Conservation (phyloP, 306 rosid genomes). For the Clitoria ternatea region DNA sequence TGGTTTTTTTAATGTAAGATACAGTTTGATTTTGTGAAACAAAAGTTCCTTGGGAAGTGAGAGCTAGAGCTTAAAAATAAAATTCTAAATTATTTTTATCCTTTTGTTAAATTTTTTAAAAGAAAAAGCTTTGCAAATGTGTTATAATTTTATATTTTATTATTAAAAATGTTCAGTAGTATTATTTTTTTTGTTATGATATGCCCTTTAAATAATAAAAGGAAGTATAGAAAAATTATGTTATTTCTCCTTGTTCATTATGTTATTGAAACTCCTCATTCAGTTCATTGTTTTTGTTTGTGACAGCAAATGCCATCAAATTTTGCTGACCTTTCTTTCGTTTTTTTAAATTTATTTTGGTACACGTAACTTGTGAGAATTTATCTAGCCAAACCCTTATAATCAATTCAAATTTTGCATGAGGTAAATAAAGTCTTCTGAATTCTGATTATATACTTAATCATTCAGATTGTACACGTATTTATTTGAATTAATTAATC, state of each 20-base stretch:
- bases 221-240: no score
- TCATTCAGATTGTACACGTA: neutral
- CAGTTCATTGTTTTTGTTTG: neutral
- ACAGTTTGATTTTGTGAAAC: neutral
- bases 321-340: neutral
- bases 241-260: neutral
- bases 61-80: no score
- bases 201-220: neutral
- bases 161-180: no score
- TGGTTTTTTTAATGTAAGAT: neutral
- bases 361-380: neutral
- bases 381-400: neutral
- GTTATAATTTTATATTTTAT: neutral
- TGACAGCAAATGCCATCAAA: slow-evolving; percentile 1
- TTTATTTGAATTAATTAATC: neutral
- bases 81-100: neutral
- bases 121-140: neutral
- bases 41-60: no score
- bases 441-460: neutral
- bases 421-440: neutral
- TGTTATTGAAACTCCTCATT: neutral
- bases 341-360: no score
- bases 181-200: neutral
- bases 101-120: neutral
- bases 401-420: neutral